Percentiles rank a stretch among this genome's conserved stretches.
phyloP scores from a whole-genome alignment of 805 yeast genomes.

The Clavispora vitiphila region DNA sequence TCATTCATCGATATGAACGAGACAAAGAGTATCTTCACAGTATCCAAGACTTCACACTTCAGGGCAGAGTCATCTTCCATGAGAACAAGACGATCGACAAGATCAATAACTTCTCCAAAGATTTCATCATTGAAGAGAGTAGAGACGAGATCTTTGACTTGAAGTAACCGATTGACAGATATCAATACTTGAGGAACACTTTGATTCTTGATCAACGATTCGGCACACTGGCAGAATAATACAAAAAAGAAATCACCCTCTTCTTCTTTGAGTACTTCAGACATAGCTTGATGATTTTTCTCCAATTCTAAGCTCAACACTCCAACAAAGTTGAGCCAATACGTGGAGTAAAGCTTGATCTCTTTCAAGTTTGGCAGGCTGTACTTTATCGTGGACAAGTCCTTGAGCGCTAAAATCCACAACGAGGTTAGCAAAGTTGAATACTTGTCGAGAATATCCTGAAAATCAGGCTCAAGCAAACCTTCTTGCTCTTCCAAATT shows the following conservation, averaged over 20 bases:
- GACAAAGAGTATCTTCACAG: constrained; percentile 25
- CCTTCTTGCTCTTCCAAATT: constrained; percentile 21
- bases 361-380: constrained; percentile 37
- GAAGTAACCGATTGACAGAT: constrained; percentile 45
- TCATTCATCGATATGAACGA: constrained; percentile 14
- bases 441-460: constrained; percentile 50
- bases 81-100: constrained; percentile 66
- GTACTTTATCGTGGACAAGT: constrained; percentile 64
- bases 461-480: constrained; percentile 40
- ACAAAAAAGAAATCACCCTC: constrained; percentile 67
- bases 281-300: constrained; percentile 40
- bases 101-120: constrained; percentile 69
- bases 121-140: constrained; percentile 61
- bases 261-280: constrained; percentile 50
- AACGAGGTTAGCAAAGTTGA: constrained; percentile 59
- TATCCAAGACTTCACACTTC: constrained; percentile 45
- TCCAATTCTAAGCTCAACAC: constrained; percentile 67
- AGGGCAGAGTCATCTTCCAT: constrained; percentile 60
- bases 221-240: constrained; percentile 78
- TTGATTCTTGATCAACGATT: constrained; percentile 52
- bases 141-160: constrained; percentile 50
- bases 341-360: constrained; percentile 46
- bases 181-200: constrained; percentile 48
- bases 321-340: constrained; percentile 75
- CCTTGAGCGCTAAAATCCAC: constrained; percentile 76